These are phyloP conservation scores for Ceratorhiza oryzae-sativae DNA, from an alignment of 1,284 basidiomycete species.

Conservation along the genomic window DNA sequence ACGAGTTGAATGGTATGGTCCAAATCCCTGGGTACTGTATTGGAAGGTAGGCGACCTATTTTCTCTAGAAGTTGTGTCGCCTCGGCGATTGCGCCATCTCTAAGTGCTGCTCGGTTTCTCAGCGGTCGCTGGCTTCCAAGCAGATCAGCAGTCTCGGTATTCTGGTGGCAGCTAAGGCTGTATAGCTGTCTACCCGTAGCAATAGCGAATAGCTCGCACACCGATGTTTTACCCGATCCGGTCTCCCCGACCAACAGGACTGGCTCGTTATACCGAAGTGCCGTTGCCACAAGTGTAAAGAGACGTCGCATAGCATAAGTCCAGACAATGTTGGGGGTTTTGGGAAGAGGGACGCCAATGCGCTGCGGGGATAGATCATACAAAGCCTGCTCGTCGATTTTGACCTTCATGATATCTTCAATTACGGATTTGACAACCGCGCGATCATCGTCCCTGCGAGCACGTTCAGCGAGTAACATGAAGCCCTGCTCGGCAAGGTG, in stretches of 20 bases:
- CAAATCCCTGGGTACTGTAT: constrained; percentile 16
- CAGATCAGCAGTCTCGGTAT: constrained; percentile 98
- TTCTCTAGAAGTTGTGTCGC: constrained; percentile 46
- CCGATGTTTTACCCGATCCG: constrained; percentile 96
- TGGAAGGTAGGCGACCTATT: constrained; percentile 16
- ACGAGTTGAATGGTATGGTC: constrained; percentile 43
- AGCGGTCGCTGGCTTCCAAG: constrained; percentile 94
- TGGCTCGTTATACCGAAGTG: constrained; percentile 90
- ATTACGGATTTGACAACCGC: constrained; percentile 90
- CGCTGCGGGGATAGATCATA: constrained; percentile 61
- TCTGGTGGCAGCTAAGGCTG: constrained; percentile 95
- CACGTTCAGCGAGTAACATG: constrained; percentile 95
- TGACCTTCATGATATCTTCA: constrained; percentile 89
- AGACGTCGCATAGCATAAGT: constrained; percentile 92
- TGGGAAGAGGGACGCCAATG: constrained; percentile 44
- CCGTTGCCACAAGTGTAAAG: constrained; percentile 83
- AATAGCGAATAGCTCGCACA: constrained; percentile 89
- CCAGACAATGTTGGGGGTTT: constrained; percentile 73
- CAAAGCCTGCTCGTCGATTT: constrained; percentile 72
- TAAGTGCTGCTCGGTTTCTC: constrained; percentile 73
- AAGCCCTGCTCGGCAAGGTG: constrained; percentile 96
- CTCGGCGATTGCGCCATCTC: constrained; percentile 49
- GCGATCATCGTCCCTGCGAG: constrained; percentile 86
- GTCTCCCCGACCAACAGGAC: constrained; percentile 98
- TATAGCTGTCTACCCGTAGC: constrained; percentile 70